These are phyloP conservation scores for Reticulascus tulasneorum DNA, from an alignment of 2,329 filamentous ascomycete species.

Conservation along the genomic window DNA sequence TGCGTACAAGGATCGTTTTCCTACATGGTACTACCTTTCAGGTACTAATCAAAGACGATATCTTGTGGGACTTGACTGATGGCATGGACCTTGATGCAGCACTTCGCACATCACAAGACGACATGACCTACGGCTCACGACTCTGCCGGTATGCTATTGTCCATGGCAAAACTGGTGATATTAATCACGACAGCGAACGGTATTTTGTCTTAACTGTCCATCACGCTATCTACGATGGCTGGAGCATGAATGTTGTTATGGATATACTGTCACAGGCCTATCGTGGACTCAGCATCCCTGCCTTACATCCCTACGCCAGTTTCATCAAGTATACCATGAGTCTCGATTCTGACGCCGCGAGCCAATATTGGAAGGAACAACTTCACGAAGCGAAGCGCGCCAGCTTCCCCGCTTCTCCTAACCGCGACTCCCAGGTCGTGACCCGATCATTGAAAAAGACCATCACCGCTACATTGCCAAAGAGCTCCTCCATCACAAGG, in stretches of 20 bases:
- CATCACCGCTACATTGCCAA: too few relatives aligned
- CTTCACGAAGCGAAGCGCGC: slow-evolving; percentile 6
- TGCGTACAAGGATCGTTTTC: slow-evolving; percentile 9
- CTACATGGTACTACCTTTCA: slow-evolving; percentile 9
- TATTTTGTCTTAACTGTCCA: slow-evolving; percentile 1
- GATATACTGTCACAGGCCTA: slow-evolving; percentile 3
- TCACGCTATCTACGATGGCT: slow-evolving; percentile 5
- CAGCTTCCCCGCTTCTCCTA: slow-evolving; percentile 6
- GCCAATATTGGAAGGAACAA: slow-evolving; percentile 10
- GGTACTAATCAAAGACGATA: slow-evolving; percentile 9
- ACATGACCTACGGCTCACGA: neutral
- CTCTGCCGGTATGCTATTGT: neutral
- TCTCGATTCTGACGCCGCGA: neutral
- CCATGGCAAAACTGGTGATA: too few relatives aligned
- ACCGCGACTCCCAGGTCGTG: neutral
- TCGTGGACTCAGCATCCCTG: slow-evolving; percentile 1
- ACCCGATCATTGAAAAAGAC: neutral
- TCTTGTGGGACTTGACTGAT: neutral
- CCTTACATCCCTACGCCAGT: slow-evolving; percentile 10
- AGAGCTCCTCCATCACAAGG: slow-evolving; percentile 6
- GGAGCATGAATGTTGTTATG: neutral
- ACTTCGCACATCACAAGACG: neutral
- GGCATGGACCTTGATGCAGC: too few relatives aligned
- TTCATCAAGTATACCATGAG: slow-evolving; percentile 2
- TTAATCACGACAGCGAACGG: neutral